Evolutionary conservation across 805 yeast genomes (phyloP), one percentile per base, ranked within the genome.

Genomic region (Crinitomyces ghanaensis): DNA sequence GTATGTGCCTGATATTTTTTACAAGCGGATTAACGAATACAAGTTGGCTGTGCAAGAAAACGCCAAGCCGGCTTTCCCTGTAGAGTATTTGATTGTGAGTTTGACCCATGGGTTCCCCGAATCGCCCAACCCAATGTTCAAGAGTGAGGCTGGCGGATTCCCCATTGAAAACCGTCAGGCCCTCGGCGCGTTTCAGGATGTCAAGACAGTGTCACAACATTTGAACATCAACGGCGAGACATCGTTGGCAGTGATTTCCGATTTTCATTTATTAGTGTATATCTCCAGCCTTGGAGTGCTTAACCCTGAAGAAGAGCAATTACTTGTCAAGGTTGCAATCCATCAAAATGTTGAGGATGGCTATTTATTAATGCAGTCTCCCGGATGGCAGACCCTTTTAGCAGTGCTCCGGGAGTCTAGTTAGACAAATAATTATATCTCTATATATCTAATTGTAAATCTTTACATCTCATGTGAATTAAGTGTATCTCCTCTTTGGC

Each of bases 1-100:
- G 36, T 91, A 88, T 46, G 97, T 91, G 11, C 99, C 99, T 0
- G 99, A 91, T 41, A 78, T 91, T 17, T 81, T 82, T 49, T 91
- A 79, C 63, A 74, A 75, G 56, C 75, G 72, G 52, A 68, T 72
- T 39, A 91, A 91, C 52, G 96, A 91, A 58, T 91, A 91, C 57
- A 82, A 82, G 3, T 61, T 84, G 19, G 74, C 83, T 23, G 93
- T 91, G n/a, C 84, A 84, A 48, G 72, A 74, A 26, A 79, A 82
- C 50, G 93, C 95, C 1, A 78, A 78, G 48, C 95, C 95, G 1
- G 80, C 91, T 16, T 82, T 85, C 53, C 96, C 96, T 2, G 85
- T 80, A n/a, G 95, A 85, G 40, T 85, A 81, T 51, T 56, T 85
- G 39, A 58, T 91, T 34, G 93, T 88, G 1, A 77, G 95, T 2